Conservation (phyloP, 306 rosid species). For the Abrus precatorius region DNA sequence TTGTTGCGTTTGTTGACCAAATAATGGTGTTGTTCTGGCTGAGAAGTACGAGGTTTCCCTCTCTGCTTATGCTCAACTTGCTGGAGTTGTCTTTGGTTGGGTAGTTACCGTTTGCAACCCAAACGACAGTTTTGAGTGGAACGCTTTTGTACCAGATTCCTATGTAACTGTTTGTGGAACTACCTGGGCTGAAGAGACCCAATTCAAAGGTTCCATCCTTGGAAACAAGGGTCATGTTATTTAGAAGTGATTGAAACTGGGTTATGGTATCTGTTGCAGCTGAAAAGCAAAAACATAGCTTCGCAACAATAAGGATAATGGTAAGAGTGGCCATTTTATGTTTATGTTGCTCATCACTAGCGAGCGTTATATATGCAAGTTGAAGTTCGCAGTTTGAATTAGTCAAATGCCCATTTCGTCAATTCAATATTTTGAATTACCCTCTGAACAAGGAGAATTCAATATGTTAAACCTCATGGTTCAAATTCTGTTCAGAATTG, state of each 20-base stretch:
- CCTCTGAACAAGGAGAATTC: too few species aligned
- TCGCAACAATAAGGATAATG: background rate
- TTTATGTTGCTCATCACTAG: too few species aligned
- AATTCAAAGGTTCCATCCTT: conserved; percentile 10
- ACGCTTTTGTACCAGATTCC: conserved; percentile 29
- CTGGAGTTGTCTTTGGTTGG: conserved; percentile 16
- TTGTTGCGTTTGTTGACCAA: conserved; percentile 25
- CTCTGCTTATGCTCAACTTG: background rate
- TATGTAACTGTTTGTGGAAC: conserved; percentile 8
- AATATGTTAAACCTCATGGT: too few species aligned
- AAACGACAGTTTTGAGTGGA: background rate
- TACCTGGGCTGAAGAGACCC: conserved; percentile 29
- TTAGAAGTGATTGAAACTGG: background rate
- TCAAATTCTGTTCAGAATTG: too few species aligned
- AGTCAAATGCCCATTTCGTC: too few species aligned
- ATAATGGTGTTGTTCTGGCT: background rate
- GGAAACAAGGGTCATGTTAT: conserved; percentile 16
- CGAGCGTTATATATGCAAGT: too few species aligned
- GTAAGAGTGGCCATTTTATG: conserved; percentile 38
- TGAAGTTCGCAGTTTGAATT: too few species aligned
- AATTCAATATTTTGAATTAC: too few species aligned
- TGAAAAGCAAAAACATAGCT: conserved; percentile 23
- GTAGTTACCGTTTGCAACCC: conserved; percentile 34
- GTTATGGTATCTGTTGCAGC: conserved; percentile 5
- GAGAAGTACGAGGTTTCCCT: conserved; percentile 12